Base-by-base conservation (phyloP, 805 yeast genomes). In the Hagleromyces aurorensis region DNA sequence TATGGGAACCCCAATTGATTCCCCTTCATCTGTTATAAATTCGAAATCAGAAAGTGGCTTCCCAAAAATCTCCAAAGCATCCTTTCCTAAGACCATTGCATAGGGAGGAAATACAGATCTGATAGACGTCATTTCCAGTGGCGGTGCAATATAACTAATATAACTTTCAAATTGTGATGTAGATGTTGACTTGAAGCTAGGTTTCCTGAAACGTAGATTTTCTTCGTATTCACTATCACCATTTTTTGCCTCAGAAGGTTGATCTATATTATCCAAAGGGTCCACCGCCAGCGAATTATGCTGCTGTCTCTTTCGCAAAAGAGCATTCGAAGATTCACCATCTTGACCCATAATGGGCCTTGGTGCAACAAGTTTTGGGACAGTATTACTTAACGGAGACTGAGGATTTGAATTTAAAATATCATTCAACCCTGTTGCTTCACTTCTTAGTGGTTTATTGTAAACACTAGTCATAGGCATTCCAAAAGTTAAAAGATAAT, bases 11-110 rank as follows among this genome's bases (percentile, higher is more conserved):
- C 78, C 73, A 10, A 78, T 63, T n/a, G 75, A 57, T 25, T 72
- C 77, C 6, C 87, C 89, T 44, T 74, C 82, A n/a, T 71, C 63
- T 1, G 82, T 69, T 7, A 80, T 66, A 27, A 82, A 61, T 47
- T 80, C 86, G 48, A 82, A 75, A 55, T 82, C 91, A 0, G 85
- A 67, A 5, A 80, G 55, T 6, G 75, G 61, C 17, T 66, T 67
- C 0, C 81, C 79, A 50, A 65, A 77, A 26, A 82, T 61, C 43
- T 77, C 84, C 46, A 78, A 68, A 0, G 85, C 82, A 48, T 72
- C 78, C 44, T 83, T 69, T 3, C 91, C 91, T 23, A 82, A 57
- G 0, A 87, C 80, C 36, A 81, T 76, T 0, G 91, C 86, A 32
- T 78, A 73, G 1, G 84, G 75, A 3, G 87, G 84, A 43, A 81